These are phyloP conservation scores for Venturia nashicola DNA, from an alignment of 2,329 filamentous ascomycete genomes.

Conservation along the genomic window DNA sequence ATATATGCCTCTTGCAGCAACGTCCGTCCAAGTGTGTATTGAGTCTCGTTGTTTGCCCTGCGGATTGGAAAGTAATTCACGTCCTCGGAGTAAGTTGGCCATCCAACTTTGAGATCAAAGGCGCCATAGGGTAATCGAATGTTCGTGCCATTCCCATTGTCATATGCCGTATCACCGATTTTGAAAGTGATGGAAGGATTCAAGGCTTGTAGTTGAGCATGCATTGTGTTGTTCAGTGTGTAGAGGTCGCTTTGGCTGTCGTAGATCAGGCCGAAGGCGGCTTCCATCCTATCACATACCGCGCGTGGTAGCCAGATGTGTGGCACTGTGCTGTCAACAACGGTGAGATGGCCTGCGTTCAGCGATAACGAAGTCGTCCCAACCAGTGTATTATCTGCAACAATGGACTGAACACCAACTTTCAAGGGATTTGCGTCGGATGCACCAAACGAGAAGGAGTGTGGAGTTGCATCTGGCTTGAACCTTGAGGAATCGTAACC, in stretches of 20 bases:
- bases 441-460: slow-evolving; percentile 15
- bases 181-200: slow-evolving; percentile 23
- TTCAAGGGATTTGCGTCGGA: slow-evolving; percentile 14
- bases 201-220: slow-evolving; percentile 17
- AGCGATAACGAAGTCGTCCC: slow-evolving; percentile 8
- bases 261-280: slow-evolving; percentile 26
- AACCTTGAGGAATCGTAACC: slow-evolving; percentile 26
- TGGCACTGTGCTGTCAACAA: slow-evolving; percentile 25
- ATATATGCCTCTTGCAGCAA: slow-evolving; percentile 31
- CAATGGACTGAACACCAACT: slow-evolving; percentile 17
- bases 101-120: slow-evolving; percentile 21
- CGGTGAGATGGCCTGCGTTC: slow-evolving; percentile 18
- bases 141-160: slow-evolving; percentile 16
- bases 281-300: slow-evolving; percentile 22
- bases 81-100: slow-evolving; percentile 15
- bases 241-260: slow-evolving; percentile 23
- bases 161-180: slow-evolving; percentile 16
- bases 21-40: slow-evolving; percentile 26
- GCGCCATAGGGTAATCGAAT: slow-evolving; percentile 27
- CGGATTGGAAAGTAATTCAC: slow-evolving; percentile 27
- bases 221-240: slow-evolving; percentile 25
- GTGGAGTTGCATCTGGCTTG: slow-evolving; percentile 13
- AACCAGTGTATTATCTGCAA: slow-evolving; percentile 11
- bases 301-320: slow-evolving; percentile 28
- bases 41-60: slow-evolving; percentile 23